Conservation (phyloP, 2,329 filamentous ascomycete species). For the Akanthomyces lecanii region DNA sequence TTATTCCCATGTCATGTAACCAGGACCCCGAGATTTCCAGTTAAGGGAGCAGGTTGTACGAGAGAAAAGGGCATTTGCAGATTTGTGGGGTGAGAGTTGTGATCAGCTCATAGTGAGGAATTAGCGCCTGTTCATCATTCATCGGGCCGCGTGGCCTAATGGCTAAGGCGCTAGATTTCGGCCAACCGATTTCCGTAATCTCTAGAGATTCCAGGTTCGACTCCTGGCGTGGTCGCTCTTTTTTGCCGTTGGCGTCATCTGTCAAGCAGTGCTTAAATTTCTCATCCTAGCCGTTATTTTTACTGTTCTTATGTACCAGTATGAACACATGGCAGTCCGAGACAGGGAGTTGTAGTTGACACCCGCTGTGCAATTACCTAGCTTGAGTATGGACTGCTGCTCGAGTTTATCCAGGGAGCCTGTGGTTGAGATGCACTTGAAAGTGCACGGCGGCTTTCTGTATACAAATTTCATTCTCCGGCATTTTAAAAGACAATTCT, state of each 20-base stretch:
- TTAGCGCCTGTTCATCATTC: neutral
- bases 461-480: neutral
- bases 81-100: neutral
- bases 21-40: neutral
- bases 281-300: neutral
- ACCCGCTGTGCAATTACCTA: too few relatives aligned
- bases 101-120: conserved; percentile 1
- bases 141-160: conserved; percentile 40
- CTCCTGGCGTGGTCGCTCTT: conserved; percentile 37
- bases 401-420: too few relatives aligned
- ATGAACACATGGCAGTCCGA: too few relatives aligned
- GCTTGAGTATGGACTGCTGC: too few relatives aligned
- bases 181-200: conserved; percentile 23
- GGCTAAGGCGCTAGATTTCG: conserved; percentile 43
- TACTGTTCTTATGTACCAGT: neutral
- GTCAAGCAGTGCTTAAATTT: neutral
- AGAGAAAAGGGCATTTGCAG: neutral
- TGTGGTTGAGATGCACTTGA: too few relatives aligned
- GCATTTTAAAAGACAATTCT: neutral
- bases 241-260: neutral
- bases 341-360: too few relatives aligned
- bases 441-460: too few relatives aligned
- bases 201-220: conserved; percentile 44
- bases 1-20: too few relatives aligned
- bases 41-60: neutral